Conservation (phyloP, 1,284 basidiomycete species). For the Apiotrichum mycotoxinovorans region DNA sequence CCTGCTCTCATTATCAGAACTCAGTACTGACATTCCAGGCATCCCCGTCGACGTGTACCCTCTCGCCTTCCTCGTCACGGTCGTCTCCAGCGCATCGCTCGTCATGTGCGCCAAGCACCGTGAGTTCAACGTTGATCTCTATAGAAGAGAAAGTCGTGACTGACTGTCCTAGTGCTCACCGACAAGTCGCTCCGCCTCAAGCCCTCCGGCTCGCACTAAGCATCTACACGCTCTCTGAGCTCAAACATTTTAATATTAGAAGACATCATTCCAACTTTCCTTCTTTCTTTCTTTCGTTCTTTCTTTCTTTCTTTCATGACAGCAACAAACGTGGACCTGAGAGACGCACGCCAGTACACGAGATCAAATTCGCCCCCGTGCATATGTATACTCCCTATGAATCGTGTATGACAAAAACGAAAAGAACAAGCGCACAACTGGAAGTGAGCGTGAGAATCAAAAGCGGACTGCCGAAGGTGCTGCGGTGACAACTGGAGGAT, state of each 20-base stretch:
- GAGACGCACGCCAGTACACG: neutral
- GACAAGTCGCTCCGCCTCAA: conserved; percentile 9
- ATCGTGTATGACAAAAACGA: neutral
- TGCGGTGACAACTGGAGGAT: too few species aligned
- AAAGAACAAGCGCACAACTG: neutral
- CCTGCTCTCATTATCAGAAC: neutral
- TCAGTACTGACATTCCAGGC: neutral
- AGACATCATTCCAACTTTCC: neutral
- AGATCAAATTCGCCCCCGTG: neutral
- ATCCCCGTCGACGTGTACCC: conserved; percentile 9
- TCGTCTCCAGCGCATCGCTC: conserved; percentile 1
- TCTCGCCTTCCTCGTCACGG: neutral
- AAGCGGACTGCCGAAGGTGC: too few species aligned
- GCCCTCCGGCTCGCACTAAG: conserved; percentile 1
- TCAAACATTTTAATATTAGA: neutral
- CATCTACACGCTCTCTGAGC: neutral
- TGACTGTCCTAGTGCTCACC: neutral
- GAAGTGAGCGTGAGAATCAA: too few species aligned
- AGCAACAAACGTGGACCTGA: neutral
- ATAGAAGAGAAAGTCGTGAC: too few species aligned
- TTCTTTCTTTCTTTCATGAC: too few species aligned
- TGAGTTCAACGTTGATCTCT: neutral
- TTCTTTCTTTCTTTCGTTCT: too few species aligned
- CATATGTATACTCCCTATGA: neutral
- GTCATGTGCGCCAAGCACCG: conserved; percentile 7